These are phyloP conservation scores for Taiozyma sp. DNA, from an alignment of 1,139 yeast species.

Conservation along the genomic window DNA sequence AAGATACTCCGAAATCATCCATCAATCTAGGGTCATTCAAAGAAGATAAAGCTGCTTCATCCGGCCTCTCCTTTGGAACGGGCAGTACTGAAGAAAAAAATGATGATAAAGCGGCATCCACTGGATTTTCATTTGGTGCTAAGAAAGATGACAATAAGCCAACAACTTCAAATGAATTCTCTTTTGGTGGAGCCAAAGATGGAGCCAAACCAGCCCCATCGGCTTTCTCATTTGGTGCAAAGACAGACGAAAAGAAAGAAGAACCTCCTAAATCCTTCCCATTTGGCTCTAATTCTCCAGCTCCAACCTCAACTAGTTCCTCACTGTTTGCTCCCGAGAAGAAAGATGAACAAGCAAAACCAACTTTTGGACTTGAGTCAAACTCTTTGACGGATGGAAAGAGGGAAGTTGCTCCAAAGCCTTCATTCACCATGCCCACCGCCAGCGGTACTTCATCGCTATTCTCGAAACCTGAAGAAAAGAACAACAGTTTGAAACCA, in stretches of 20 bases:
- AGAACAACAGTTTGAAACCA: constrained; percentile 3
- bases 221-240: background rate
- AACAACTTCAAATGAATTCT: background rate
- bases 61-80: background rate
- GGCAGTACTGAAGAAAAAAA: constrained; percentile 2
- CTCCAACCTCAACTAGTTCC: background rate
- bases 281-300: constrained; percentile 4
- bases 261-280: constrained; percentile 4
- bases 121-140: background rate
- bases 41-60: background rate
- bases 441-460: background rate
- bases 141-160: constrained; percentile 3
- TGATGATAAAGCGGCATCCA: background rate
- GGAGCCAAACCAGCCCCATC: background rate
- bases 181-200: constrained; percentile 2
- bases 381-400: constrained; percentile 1
- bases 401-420: background rate
- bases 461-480: background rate
- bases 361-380: constrained; percentile 12
- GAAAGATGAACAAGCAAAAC: background rate
- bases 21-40: constrained; percentile 3
- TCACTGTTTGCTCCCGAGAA: background rate
- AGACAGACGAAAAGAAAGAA: background rate
- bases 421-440: background rate
- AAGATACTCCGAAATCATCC: constrained; percentile 1